Conservation (phyloP, 148 eudicot species). For the Nepenthes mirabilis region DNA sequence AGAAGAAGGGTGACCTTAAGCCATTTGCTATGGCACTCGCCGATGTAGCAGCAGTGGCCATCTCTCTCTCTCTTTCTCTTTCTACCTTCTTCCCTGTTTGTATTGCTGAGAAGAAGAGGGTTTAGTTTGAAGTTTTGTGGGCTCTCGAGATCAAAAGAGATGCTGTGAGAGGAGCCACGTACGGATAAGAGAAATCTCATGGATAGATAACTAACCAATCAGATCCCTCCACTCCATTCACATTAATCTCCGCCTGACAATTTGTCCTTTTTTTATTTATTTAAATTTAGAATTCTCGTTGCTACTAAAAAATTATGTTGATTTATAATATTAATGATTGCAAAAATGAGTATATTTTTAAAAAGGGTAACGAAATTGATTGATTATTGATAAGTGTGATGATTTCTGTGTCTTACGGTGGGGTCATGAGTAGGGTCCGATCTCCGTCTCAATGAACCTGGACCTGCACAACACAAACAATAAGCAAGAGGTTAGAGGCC, state of each 20-base stretch:
- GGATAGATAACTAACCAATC: neutral
- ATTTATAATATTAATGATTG: no score
- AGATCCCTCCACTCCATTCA: neutral
- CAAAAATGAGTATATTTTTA: no score
- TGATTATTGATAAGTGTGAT: no score
- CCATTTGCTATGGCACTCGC: slow-evolving; percentile 63
- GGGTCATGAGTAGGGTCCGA: no score
- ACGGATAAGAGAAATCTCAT: slow-evolving; percentile 61
- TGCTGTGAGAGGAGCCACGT: slow-evolving; percentile 43
- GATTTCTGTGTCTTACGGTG: no score
- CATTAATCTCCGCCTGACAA: neutral
- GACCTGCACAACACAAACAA: no score
- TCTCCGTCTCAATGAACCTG: no score
- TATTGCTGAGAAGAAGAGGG: neutral
- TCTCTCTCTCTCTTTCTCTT: neutral
- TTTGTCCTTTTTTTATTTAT: neutral
- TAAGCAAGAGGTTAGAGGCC: no score
- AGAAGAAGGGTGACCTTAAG: slow-evolving; percentile 57
- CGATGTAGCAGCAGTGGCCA: slow-evolving; percentile 43
- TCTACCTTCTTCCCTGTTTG: neutral
- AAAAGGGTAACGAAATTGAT: no score
- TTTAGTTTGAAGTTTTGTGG: slow-evolving; percentile 5
- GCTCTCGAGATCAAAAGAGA: slow-evolving; percentile 30
- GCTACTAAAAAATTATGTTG: no score
- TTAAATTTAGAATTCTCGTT: no score